phyloP scores from a whole-genome alignment of 2,329 filamentous ascomycete species.

The Fusarium virguliforme region DNA sequence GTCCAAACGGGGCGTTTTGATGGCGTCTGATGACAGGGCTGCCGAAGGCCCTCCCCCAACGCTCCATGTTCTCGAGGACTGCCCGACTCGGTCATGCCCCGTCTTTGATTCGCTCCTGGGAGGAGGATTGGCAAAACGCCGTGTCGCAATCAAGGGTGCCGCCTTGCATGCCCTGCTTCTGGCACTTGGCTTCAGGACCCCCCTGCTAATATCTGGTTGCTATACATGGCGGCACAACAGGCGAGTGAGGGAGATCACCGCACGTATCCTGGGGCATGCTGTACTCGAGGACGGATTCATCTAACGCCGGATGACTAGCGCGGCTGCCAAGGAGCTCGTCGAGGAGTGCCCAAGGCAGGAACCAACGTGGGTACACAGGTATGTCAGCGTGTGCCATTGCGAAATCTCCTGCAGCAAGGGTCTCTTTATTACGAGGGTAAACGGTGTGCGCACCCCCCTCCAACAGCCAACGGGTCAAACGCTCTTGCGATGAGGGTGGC shows the following conservation, averaged over 20 bases:
- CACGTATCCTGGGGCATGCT: slow-evolving; percentile 13
- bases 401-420: slow-evolving; percentile 37
- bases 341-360: slow-evolving; percentile 13
- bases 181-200: slow-evolving; percentile 10
- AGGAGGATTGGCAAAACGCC: slow-evolving; percentile 16
- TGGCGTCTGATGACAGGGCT: slow-evolving; percentile 16
- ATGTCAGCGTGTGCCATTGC: slow-evolving; percentile 37
- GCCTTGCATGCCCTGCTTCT: slow-evolving; percentile 19
- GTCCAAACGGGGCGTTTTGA: slow-evolving; percentile 27
- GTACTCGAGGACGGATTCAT: slow-evolving; percentile 16
- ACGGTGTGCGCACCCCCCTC: slow-evolving; percentile 16
- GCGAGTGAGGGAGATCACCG: slow-evolving; percentile 24
- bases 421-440: slow-evolving; percentile 24
- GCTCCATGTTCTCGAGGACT: slow-evolving; percentile 28
- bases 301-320: slow-evolving; percentile 26
- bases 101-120: slow-evolving; percentile 10
- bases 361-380: slow-evolving; percentile 22
- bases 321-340: slow-evolving; percentile 38
- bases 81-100: slow-evolving; percentile 30
- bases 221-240: slow-evolving; percentile 35
- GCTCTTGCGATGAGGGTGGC: slow-evolving; percentile 13
- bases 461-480: slow-evolving; percentile 25
- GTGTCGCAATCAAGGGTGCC: slow-evolving; percentile 22
- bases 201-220: slow-evolving; percentile 18
- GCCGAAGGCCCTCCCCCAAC: slow-evolving; percentile 26